Percentiles rank a stretch among this genome's conserved stretches.
Evolutionary conservation across 257 asterid genomes (phyloP).

Genomic region (Misopates orontium): DNA sequence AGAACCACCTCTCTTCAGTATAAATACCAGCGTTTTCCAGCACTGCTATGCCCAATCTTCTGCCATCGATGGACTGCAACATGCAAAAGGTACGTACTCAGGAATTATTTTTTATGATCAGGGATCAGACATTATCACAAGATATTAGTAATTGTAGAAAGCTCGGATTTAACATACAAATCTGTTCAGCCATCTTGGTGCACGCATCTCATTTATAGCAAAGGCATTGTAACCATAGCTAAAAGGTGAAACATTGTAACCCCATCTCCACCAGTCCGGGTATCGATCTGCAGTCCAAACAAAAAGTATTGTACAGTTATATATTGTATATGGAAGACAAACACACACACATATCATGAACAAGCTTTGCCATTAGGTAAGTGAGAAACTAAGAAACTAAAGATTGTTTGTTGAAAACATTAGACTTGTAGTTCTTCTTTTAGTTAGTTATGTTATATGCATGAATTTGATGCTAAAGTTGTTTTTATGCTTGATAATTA

Average conservation of each 20-base stretch:
- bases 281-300: constrained; percentile 39
- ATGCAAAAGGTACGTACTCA: background rate
- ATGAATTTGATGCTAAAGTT: no score
- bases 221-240: constrained; percentile 59
- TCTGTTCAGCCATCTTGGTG: constrained; percentile 72
- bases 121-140: background rate
- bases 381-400: no score
- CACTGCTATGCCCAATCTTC: constrained; percentile 41
- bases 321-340: background rate
- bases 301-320: background rate
- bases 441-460: no score
- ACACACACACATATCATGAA: background rate
- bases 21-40: constrained; percentile 47
- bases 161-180: constrained; percentile 27
- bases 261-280: constrained; percentile 84
- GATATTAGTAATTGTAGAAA: background rate
- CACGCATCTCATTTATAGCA: constrained; percentile 62
- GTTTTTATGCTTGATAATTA: background rate
- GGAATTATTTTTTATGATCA: background rate
- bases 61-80: constrained; percentile 49
- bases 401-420: no score
- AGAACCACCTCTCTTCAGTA: constrained; percentile 45
- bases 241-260: constrained; percentile 64
- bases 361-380: no score
- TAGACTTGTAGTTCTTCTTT: no score